These are phyloP conservation scores for Yarrowia sp. DNA, from an alignment of 805 yeast species.

Conservation along the genomic window DNA sequence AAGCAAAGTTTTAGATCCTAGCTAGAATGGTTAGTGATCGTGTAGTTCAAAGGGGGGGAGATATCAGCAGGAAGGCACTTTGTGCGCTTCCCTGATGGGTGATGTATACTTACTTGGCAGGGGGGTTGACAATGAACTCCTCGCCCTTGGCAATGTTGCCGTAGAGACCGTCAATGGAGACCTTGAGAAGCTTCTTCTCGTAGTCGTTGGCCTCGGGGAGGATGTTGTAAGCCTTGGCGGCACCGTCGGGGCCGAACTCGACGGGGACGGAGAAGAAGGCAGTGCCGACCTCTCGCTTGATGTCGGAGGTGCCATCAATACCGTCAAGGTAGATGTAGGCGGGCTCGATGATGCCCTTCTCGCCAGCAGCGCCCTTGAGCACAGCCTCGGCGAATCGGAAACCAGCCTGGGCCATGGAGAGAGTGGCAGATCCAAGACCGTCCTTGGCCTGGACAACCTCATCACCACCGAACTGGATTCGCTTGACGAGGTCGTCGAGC, in stretches of 20 bases:
- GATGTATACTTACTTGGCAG: conserved; percentile 34
- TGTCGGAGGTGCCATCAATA: conserved; percentile 51
- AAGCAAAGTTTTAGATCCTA: conserved; percentile 20
- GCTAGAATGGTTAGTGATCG: conserved; percentile 26
- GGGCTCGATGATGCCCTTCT: conserved; percentile 52
- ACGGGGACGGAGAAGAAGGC: conserved; percentile 75
- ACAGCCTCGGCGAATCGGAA: conserved; percentile 67
- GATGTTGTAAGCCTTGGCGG: conserved; percentile 54
- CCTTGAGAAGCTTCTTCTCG: conserved; percentile 79
- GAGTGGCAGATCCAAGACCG: conserved; percentile 91
- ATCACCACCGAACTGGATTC: conserved; percentile 95
- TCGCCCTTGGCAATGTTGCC: conserved; percentile 93
- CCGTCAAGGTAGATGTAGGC: conserved; percentile 44
- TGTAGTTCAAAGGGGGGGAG: conserved; percentile 12
- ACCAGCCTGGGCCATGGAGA: conserved; percentile 92
- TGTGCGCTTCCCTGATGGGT: not conserved
- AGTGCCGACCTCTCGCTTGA: conserved; percentile 67
- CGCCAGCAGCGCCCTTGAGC: conserved; percentile 42
- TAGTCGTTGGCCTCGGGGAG: conserved; percentile 68
- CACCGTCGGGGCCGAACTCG: conserved; percentile 71
- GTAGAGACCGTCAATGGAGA: conserved; percentile 84
- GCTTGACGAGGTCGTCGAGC: conserved; percentile 66
- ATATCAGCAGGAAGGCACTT: not conserved
- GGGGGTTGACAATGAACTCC: conserved; percentile 55
- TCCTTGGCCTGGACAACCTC: conserved; percentile 92